Conservation (phyloP, 805 yeast genomes). For the Cyberlindnera mrakii region DNA sequence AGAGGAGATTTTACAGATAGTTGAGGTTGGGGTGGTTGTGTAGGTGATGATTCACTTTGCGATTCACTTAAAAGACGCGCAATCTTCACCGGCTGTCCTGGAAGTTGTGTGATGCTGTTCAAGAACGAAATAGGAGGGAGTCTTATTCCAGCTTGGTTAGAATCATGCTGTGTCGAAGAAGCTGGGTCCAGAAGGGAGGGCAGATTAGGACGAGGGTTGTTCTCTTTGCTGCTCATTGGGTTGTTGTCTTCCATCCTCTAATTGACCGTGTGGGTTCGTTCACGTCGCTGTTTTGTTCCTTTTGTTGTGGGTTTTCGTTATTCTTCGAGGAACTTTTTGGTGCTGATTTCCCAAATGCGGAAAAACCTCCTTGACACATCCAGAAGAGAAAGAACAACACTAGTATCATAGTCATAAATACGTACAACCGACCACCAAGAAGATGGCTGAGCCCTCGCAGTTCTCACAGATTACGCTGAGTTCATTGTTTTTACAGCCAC, state of each 20-base stretch:
- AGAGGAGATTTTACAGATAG: neutral
- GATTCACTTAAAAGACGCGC: conserved; percentile 9
- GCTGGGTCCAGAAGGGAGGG: conserved; percentile 12
- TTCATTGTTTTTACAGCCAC: conserved; percentile 9
- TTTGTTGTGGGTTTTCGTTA: neutral
- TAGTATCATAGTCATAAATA: too few species aligned
- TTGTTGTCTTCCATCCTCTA: neutral
- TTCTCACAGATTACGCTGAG: conserved; percentile 5
- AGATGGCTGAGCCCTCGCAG: neutral
- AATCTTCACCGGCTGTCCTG: conserved; percentile 4
- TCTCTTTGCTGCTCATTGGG: neutral
- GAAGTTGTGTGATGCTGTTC: conserved; percentile 5
- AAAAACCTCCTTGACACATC: too few species aligned
- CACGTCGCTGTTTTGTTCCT: neutral
- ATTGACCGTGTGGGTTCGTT: neutral
- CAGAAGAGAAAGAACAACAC: too few species aligned
- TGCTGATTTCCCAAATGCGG: too few species aligned
- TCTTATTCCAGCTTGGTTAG: conserved; percentile 18
- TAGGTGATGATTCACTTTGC: neutral
- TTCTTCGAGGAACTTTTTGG: too few species aligned
- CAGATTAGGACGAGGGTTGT: conserved; percentile 13
- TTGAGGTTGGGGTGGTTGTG: conserved; percentile 1
- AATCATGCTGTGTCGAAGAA: neutral
- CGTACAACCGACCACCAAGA: too few species aligned
- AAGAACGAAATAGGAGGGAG: conserved; percentile 36